Conservation (phyloP, 345 rosid genomes). For the Gossypium thurberi region DNA sequence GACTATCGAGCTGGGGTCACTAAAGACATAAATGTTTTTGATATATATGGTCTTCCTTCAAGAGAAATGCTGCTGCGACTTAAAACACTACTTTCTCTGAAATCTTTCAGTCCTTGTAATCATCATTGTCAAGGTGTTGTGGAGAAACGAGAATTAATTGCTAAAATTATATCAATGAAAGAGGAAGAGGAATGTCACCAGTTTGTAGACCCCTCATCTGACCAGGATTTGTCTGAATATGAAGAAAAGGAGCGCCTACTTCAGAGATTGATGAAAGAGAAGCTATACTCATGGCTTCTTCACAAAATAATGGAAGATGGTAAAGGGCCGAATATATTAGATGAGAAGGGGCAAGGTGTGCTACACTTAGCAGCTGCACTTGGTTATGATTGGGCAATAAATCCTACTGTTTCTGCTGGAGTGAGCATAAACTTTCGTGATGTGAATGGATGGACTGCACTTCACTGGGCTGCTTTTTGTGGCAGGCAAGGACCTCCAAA, state of each 20-base stretch:
- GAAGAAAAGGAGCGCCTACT: constrained; percentile 31
- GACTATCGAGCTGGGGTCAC: constrained; percentile 53
- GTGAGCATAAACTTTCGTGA: constrained; percentile 86
- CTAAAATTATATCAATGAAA: constrained; percentile 50
- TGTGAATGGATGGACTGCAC: constrained; percentile 88
- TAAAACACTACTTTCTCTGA: constrained; percentile 47
- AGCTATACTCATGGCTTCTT: constrained; percentile 66
- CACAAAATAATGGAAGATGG: constrained; percentile 65
- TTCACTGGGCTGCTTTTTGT: constrained; percentile 87
- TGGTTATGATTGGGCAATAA: constrained; percentile 85
- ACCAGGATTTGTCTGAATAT: constrained; percentile 22
- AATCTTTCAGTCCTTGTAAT: constrained; percentile 24
- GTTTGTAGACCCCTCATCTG: constrained; percentile 25
- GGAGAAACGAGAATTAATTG: constrained; percentile 41
- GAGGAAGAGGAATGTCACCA: constrained; percentile 49
- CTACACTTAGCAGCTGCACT: constrained; percentile 80
- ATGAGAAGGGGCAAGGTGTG: constrained; percentile 75
- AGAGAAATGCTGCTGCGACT: constrained; percentile 44
- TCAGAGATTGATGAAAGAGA: constrained; percentile 51
- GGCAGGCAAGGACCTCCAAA: constrained; percentile 59
- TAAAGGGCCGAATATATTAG: constrained; percentile 63
- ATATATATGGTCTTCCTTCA: constrained; percentile 32
- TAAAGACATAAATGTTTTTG: constrained; percentile 32
- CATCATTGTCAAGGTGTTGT: constrained; percentile 33
- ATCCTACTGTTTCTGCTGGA: constrained; percentile 63